These are phyloP conservation scores for Cladorrhinum samala DNA, from an alignment of 495 filamentous ascomycete genomes.

Conservation along the genomic window DNA sequence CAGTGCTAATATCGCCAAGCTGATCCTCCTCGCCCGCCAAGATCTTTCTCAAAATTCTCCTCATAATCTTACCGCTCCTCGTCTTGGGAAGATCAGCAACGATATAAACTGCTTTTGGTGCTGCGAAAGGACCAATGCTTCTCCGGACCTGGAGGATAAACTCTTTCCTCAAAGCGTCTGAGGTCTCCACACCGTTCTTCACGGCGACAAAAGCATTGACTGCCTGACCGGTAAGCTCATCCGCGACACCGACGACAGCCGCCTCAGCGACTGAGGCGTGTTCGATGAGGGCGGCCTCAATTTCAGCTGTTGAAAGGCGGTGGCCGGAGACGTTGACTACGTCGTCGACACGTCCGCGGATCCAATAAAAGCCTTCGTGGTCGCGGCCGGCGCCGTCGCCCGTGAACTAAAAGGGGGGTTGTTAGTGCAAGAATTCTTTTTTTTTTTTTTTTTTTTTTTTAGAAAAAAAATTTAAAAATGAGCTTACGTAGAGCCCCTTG, in stretches of 20 bases:
- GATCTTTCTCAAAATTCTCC: constrained; percentile 94
- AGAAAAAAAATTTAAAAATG: too few relatives aligned
- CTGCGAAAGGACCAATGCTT: constrained; percentile 94
- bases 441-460: too few relatives aligned
- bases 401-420: constrained; percentile 65
- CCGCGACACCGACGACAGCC: constrained; percentile 86
- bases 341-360: constrained; percentile 96
- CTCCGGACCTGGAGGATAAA: constrained; percentile 91
- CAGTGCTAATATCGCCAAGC: constrained; percentile 86
- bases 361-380: constrained; percentile 99
- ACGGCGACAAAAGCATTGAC: constrained; percentile 95
- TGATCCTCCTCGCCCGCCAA: constrained; percentile 94
- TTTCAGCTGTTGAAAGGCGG: constrained; percentile 93
- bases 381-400: constrained; percentile 96
- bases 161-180: constrained; percentile 83
- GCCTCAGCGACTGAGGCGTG: constrained; percentile 86
- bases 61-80: constrained; percentile 96
- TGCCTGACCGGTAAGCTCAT: constrained; percentile 92
- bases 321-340: constrained; percentile 98
- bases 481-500: constrained; percentile 95
- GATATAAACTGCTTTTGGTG: constrained; percentile 86
- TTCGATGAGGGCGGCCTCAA: constrained; percentile 93
- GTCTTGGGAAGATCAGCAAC: constrained; percentile 95
- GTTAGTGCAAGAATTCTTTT: constrained; percentile 20
- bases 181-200: constrained; percentile 76